A percentile compares a stretch with the other conserved stretches of the same genome.
These are phyloP conservation scores for Hericium erinaceus DNA, from an alignment of 768 basidiomycete genomes.

Conservation along the genomic window DNA sequence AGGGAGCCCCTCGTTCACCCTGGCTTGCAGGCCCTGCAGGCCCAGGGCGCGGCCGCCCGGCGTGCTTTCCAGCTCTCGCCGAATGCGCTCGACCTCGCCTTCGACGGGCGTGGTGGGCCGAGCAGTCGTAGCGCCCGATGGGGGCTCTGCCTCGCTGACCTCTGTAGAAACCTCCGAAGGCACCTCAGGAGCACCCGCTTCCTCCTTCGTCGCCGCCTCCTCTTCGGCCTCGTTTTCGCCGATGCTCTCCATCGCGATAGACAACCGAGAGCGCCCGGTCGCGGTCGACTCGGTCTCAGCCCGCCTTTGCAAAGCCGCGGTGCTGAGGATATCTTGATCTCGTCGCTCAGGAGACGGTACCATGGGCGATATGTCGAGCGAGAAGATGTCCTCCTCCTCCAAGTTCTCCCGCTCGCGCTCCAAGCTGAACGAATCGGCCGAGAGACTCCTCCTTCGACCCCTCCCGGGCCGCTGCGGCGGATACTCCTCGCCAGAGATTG, in stretches of 20 bases:
- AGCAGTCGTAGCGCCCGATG: constrained; percentile 3
- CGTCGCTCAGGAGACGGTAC: not conserved
- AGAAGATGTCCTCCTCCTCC: constrained; percentile 10
- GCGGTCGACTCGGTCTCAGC: not conserved
- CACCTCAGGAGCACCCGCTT: not conserved
- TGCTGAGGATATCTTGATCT: too few species aligned
- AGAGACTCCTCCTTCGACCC: not conserved
- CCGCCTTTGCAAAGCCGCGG: not conserved
- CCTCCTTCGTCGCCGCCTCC: not conserved
- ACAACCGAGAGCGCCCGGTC: not conserved
- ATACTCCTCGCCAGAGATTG: not conserved
- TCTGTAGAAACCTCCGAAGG: too few species aligned
- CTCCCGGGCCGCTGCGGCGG: not conserved
- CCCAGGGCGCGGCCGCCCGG: not conserved
- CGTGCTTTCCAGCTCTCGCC: not conserved
- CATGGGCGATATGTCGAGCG: constrained; percentile 10
- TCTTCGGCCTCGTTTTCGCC: constrained; percentile 10
- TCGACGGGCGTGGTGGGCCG: not conserved
- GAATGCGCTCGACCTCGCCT: too few species aligned
- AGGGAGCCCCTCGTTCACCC: not conserved
- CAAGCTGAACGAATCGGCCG: too few species aligned
- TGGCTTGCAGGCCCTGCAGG: not conserved
- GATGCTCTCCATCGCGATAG: constrained; percentile 14
- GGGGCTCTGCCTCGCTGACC: not conserved
- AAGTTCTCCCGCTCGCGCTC: too few species aligned